These are phyloP conservation scores for Colletotrichum lupini DNA, from an alignment of 2,329 filamentous ascomycete genomes.

Conservation along the genomic window DNA sequence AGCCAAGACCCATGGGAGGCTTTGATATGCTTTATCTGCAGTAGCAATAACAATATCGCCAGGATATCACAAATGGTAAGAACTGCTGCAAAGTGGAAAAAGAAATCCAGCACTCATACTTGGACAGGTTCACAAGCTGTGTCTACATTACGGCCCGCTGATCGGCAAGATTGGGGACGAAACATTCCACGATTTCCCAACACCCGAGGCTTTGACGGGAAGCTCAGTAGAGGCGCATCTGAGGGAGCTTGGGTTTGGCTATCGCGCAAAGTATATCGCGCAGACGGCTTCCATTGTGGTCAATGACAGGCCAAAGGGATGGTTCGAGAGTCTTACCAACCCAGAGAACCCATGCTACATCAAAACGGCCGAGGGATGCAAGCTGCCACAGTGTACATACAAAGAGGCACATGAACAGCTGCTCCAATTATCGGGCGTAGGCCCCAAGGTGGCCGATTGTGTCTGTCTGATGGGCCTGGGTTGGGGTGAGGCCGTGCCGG, in stretches of 20 bases:
- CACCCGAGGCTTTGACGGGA: constrained; percentile 77
- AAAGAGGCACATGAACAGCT: constrained; percentile 83
- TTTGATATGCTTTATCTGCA: constrained; percentile 94
- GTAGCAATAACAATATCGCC: constrained; percentile 97
- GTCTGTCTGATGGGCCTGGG: constrained; percentile 96
- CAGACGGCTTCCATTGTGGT: constrained; percentile 84
- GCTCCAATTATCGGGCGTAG: constrained; percentile 85
- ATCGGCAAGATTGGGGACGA: constrained; percentile 77
- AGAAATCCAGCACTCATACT: not conserved
- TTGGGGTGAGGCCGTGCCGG: constrained; percentile 94
- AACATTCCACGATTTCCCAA: constrained; percentile 88
- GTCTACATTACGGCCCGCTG: constrained; percentile 82
- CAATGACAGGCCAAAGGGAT: constrained; percentile 73
- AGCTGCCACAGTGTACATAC: constrained; percentile 71
- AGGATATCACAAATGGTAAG: constrained; percentile 93
- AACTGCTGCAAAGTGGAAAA: not conserved
- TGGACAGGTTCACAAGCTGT: constrained; percentile 82
- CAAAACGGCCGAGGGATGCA: constrained; percentile 53
- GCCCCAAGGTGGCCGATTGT: constrained; percentile 96
- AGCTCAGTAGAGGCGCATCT: constrained; percentile 83
- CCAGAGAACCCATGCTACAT: constrained; percentile 74
- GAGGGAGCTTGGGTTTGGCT: constrained; percentile 89
- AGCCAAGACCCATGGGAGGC: constrained; percentile 98
- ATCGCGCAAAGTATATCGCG: constrained; percentile 91
- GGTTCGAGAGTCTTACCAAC: constrained; percentile 84